Base-by-base conservation (phyloP, 179 eudicot species). In the Beta corolliflora region DNA sequence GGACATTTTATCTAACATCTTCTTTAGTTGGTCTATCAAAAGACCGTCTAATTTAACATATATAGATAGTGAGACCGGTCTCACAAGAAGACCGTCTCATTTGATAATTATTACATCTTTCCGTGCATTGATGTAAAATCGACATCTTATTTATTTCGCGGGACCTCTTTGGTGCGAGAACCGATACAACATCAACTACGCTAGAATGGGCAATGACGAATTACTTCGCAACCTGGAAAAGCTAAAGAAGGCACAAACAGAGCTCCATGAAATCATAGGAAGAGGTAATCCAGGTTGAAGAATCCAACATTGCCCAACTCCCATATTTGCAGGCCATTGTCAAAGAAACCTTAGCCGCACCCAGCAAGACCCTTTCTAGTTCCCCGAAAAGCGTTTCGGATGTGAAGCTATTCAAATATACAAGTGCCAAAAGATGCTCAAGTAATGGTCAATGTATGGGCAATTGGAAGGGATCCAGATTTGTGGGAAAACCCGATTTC, bases 161-260 rank as follows among this genome's bases (percentile, higher is more conserved):
- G 68, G 68, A 64, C 68, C 41, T 64, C 23, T 64, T 64, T 64
- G 41, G 25, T 64, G 68, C 68, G 21, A 36, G 68, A 64, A 64
- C 68, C 8, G 68, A 64, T 41, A 64, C 68, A 64, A 64, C 68
- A 64, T 64, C 68, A 14, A 64, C 68, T 41, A 23, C 68, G 3
- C 36, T 64, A 5, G 68, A 64, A 64, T 64, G 68, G 68, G 68
- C 68, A 64, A 64, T 64, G 68, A n/a, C 67, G 67, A 63, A 23
- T 23, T 63, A 63, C 12, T 23, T 7, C 67, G 14, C 21, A 63
- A 63, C 23, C 67, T 36, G 9, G 67, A 63, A 21, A 63, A 23
- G 41, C 1, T 63, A 36, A 63, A 63, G 36, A 63, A n/a, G n/a
- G n/a, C n/a, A n/a, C n/a, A n/a, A n/a, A n/a, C n/a, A n/a, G n/a